Evolutionary conservation across 176 grass and related monocot genomes (phyloP), one percentile per base, ranked within the genome.

Genomic region (Thalia dealbata): DNA sequence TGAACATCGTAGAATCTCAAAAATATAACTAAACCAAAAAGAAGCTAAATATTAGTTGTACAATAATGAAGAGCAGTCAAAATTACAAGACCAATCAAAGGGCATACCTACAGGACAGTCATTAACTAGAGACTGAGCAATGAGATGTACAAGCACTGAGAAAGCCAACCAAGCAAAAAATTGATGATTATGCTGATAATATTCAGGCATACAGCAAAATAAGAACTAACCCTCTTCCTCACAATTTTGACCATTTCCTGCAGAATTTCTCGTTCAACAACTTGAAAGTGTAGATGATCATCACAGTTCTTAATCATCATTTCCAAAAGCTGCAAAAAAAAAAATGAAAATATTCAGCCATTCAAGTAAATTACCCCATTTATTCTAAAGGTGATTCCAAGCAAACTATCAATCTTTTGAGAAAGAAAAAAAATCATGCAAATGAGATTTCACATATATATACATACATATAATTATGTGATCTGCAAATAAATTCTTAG

Each of bases 261-360:
- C 23, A 91, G 79, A 84, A 96, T 88, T 73, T 88, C 86, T 50
- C 91, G 85, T 52, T 96, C 91, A 46, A 78, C 29, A n/a, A 96
- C 83, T 86, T 88, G 88, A 61, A 80, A 74, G 83, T 96, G 88
- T 30, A 91, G 83, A 62, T 80, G 76, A 75, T 88, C 88, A 25
- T 88, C 88, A 68, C 91, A 96, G 68, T 96, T 96, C 69, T 96
- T 96, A 67, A 96, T 82, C 70, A 96, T 73, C 58, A 85, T 91
- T 65, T 96, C 91, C 75, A 96, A 81, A 35, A 91, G 71, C 91
- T 96, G 80, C 38, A 81, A 75, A 82, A 0, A 50, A 21, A 30
- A 78, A 11, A 28, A 24, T 46, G 22, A 45, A 69, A 69, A 48
- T 21, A 28, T 67, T 77, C 10, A 21, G 29, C 44, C 24, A 52